Evolutionary conservation across 495 filamentous ascomycete species (phyloP).

Genomic region (Chlorociboria aeruginascens): DNA sequence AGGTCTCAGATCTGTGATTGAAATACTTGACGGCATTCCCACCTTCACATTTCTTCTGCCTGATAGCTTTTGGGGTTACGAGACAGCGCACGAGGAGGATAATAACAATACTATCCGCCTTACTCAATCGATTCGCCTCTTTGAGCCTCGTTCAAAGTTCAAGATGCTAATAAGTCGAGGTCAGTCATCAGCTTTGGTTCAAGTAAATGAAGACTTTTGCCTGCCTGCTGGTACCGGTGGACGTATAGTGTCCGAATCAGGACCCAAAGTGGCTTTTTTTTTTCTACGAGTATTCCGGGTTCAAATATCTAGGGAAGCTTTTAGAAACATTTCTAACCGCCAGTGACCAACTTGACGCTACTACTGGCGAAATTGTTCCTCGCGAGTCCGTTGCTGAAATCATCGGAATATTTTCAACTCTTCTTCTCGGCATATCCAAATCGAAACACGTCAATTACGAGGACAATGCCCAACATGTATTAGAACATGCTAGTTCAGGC

Average conservation of each 20-base stretch:
- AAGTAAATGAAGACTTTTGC: conserved; percentile 31
- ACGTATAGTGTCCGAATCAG: conserved; percentile 54
- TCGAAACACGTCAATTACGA: background rate
- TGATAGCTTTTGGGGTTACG: conserved; percentile 52
- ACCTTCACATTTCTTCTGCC: conserved; percentile 65
- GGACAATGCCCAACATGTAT: conserved; percentile 33
- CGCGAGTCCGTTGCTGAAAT: conserved; percentile 48
- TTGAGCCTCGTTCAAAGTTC: conserved; percentile 26
- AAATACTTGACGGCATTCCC: conserved; percentile 48
- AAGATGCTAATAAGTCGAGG: background rate
- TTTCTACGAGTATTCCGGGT: conserved; percentile 50
- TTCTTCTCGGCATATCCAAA: conserved; percentile 20
- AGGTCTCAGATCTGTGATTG: conserved; percentile 23
- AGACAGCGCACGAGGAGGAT: conserved; percentile 70
- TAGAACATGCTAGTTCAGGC: conserved; percentile 64
- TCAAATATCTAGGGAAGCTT: conserved; percentile 56
- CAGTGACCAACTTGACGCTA: conserved; percentile 26
- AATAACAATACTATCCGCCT: conserved; percentile 58
- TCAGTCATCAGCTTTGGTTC: conserved; percentile 3
- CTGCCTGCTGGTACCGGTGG: conserved; percentile 57
- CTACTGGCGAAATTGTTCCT: conserved; percentile 25
- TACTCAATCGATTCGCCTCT: conserved; percentile 36
- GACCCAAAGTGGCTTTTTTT: conserved; percentile 51
- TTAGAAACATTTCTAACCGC: conserved; percentile 38
- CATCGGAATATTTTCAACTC: conserved; percentile 46